Evolutionary conservation across 2,329 filamentous ascomycete genomes (phyloP).

Genomic region (Alternaria burnsii): DNA sequence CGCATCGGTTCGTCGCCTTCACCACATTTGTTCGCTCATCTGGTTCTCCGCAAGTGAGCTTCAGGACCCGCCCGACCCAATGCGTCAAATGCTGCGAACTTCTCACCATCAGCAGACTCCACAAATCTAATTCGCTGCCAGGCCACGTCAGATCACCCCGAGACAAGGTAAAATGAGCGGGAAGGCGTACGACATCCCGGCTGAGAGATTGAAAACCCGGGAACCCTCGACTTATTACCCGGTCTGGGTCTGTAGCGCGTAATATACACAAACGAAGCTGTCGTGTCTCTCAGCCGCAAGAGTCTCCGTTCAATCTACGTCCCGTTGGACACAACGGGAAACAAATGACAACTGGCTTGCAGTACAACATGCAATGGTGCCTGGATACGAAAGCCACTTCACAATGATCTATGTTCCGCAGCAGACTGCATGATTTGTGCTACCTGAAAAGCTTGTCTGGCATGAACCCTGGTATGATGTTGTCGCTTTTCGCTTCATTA

Average conservation of each 20-base stretch:
- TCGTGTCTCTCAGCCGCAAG: not conserved
- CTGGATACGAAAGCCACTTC: not conserved
- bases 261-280: not conserved
- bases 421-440: not conserved
- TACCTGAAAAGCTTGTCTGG: not conserved
- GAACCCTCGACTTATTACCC: not conserved
- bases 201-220: not conserved
- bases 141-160: slow-evolving; percentile 6
- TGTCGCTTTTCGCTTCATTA: not conserved
- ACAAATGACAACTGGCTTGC: not conserved
- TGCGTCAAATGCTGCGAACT: not conserved
- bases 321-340: not conserved
- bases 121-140: not conserved
- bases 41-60: not conserved
- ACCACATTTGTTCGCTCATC: not conserved
- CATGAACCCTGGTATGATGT: not conserved
- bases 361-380: not conserved
- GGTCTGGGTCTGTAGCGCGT: not conserved
- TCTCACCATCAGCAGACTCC: not conserved
- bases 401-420: slow-evolving; percentile 2
- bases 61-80: not conserved
- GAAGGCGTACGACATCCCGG: not conserved
- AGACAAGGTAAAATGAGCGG: not conserved
- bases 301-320: not conserved
- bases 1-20: not conserved